Conservation (phyloP, 371 early-diverging fungal genomes). For the Rhizopus sp. region DNA sequence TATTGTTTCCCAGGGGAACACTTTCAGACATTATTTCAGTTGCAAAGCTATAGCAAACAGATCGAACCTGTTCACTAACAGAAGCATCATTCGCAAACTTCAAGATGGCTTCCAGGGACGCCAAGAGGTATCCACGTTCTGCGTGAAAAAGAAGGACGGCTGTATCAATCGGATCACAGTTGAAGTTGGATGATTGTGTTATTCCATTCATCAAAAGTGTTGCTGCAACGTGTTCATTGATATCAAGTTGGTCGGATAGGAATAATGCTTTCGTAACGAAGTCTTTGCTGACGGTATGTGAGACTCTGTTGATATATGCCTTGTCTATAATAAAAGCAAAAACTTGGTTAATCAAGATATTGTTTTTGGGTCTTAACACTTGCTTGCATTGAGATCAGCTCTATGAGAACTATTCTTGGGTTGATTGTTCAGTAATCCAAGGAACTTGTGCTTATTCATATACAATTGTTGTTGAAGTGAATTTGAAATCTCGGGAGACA, state of each 20-base stretch:
- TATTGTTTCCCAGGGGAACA: neutral
- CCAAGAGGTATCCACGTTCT: conserved; percentile 68
- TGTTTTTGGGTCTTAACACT: neutral
- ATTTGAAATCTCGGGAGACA: conserved; percentile 19
- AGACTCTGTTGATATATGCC: conserved; percentile 53
- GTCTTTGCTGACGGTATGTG: conserved; percentile 65
- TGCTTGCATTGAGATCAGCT: conserved; percentile 54
- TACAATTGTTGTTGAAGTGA: conserved; percentile 28
- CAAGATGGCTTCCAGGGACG: conserved; percentile 64
- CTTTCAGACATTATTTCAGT: conserved; percentile 21
- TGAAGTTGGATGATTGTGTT: conserved; percentile 48
- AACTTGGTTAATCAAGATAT: neutral
- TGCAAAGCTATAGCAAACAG: conserved; percentile 32
- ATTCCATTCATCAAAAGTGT: conserved; percentile 69
- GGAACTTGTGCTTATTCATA: conserved; percentile 37
- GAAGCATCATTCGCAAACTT: conserved; percentile 51
- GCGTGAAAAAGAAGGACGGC: conserved; percentile 71
- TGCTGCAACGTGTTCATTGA: conserved; percentile 80
- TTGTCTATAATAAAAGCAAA: conserved; percentile 25
- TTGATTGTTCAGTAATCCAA: conserved; percentile 47
- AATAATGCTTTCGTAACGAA: conserved; percentile 68
- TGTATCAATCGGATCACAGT: conserved; percentile 62
- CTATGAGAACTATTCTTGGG: conserved; percentile 53
- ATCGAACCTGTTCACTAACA: conserved; percentile 54
- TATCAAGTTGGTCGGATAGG: conserved; percentile 78